These are phyloP conservation scores for Punica granatum DNA, from an alignment of 345 rosid genomes.

Conservation along the genomic window DNA sequence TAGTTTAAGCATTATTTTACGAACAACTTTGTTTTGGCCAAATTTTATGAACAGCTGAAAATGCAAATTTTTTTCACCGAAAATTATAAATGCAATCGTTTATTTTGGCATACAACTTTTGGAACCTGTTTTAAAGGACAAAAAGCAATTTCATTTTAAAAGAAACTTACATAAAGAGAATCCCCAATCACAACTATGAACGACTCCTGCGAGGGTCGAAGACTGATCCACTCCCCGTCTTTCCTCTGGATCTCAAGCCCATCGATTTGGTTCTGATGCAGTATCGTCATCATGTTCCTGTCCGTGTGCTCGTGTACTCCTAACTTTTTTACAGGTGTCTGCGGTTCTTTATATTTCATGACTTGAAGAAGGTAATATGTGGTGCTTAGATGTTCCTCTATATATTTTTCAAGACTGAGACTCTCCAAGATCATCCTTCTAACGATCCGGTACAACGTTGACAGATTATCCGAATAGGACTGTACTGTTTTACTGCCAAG, in stretches of 20 bases:
- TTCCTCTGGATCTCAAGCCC: constrained; percentile 26
- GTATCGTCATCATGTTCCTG: constrained; percentile 16
- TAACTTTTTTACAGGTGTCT: not conserved
- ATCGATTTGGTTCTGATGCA: constrained; percentile 25
- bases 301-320: constrained; percentile 21
- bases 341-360: constrained; percentile 22
- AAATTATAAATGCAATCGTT: too few species aligned
- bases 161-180: constrained; percentile 7
- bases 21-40: too few species aligned
- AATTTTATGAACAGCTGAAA: too few species aligned
- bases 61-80: too few species aligned
- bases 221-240: constrained; percentile 22
- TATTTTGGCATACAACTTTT: too few species aligned
- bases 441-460: constrained; percentile 21
- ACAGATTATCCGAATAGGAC: constrained; percentile 14
- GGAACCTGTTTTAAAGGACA: too few species aligned
- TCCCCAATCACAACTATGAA: constrained; percentile 37
- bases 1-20: too few species aligned
- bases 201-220: not conserved
- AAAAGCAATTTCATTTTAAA: too few species aligned
- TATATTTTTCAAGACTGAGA: constrained; percentile 12
- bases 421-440: constrained; percentile 24
- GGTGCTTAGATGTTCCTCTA: constrained; percentile 7
- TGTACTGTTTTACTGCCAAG: constrained; percentile 15
- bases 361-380: constrained; percentile 6